Base-by-base conservation (phyloP, 2,329 filamentous ascomycete genomes). In the Penicillium psychrosexuale region DNA sequence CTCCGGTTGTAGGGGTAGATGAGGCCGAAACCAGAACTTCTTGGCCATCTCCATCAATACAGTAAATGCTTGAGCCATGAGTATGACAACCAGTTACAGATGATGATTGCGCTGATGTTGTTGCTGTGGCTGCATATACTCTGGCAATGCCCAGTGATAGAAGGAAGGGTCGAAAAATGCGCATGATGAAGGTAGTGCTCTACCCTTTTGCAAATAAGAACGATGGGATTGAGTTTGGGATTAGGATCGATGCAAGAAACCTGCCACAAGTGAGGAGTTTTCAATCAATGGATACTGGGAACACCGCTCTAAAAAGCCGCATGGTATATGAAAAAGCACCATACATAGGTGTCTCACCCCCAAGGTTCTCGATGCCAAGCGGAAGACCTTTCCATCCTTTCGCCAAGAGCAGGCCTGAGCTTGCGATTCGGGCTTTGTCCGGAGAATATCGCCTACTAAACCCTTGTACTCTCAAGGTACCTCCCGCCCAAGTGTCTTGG, bases 11-110 rank as follows among this genome's bases (percentile, higher is more conserved):
- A 17, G 78, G 78, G 4, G 82, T 87, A 3, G 77, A 74, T 7
- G 80, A 78, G 42, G 66, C 56, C 0, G 69, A 68, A 6, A 77
- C 68, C 19, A 69, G 61, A 28, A 75, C 73, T 47, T 76, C 74
- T 1, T 69, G 57, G 0, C 73, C 74, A 40, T 65, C 56, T 5
- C 64, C 64, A 17, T 69, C 61, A 24, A 75, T 70, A 49, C 74
- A 76, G 53, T 62, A 72, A 8, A 72, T 69, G 38, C 64, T 60
- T 3, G 55, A 53, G 15, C 69, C 76, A 59, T 83, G 80, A n/a
- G 68, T 66, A 63, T 82, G 80, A 54, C 83, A 85, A 1, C 70
- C 76, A 3, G 81, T 82, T 1, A 84, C 70, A 1, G 79, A 79
- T 1, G 80, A 78, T 9, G 72, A 68, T 30, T 72, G 67, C 3